Conservation (phyloP, 495 filamentous ascomycete species). For the Darksidea phi region DNA sequence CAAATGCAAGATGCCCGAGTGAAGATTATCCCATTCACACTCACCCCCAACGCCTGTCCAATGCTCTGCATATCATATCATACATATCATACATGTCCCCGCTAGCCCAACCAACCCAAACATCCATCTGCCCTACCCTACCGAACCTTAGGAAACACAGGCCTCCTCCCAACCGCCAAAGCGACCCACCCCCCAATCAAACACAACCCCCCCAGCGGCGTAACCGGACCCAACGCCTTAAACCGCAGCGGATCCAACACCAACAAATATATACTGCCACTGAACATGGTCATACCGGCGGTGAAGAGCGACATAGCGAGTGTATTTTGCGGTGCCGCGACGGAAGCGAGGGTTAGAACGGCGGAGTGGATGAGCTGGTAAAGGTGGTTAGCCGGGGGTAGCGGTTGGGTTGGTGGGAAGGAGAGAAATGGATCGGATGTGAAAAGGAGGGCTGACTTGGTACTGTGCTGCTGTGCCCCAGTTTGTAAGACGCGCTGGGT, state of each 20-base stretch:
- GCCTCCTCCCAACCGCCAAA: slow-evolving; percentile 45
- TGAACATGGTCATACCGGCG: slow-evolving; percentile 55
- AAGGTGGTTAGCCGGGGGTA: too few species aligned
- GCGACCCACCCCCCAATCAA: slow-evolving; percentile 59
- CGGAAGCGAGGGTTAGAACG: slow-evolving; percentile 53
- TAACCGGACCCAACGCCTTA: slow-evolving; percentile 57
- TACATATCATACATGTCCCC: neutral
- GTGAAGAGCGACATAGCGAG: slow-evolving; percentile 43
- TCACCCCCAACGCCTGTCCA: too few species aligned
- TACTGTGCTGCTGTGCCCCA: slow-evolving; percentile 63
- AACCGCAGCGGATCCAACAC: slow-evolving; percentile 57
- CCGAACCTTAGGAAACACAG: slow-evolving; percentile 4
- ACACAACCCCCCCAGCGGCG: slow-evolving; percentile 59
- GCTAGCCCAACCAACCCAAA: neutral
- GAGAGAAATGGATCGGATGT: too few species aligned
- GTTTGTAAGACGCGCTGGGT: slow-evolving; percentile 54
- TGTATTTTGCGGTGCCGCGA: slow-evolving; percentile 47
- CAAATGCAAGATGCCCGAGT: too few species aligned
- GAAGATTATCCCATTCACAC: too few species aligned
- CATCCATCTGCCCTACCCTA: neutral
- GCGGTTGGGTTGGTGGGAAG: too few species aligned
- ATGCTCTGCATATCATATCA: neutral
- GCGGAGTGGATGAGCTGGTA: slow-evolving; percentile 61
- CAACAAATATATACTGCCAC: slow-evolving; percentile 59
- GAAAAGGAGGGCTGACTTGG: slow-evolving; percentile 53